Base-by-base conservation (phyloP, 345 rosid species). In the Populus simonii region DNA sequence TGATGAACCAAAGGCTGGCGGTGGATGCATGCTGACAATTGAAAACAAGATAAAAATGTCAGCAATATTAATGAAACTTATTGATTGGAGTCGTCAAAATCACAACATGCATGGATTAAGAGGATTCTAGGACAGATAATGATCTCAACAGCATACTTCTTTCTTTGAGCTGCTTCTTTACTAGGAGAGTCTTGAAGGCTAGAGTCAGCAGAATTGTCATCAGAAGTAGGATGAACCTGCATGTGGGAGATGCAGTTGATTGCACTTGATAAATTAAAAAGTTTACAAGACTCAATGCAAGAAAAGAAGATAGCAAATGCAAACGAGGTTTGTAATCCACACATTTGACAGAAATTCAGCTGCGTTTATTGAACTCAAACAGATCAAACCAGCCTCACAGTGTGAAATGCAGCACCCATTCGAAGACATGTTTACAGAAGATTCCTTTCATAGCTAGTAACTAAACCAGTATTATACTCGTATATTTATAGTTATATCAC, bases 1-100 rank as follows among this genome's bases (percentile, higher is more conserved):
- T 2, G 98, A 95, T 66, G 99, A 95, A 71, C 99, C 97, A 82
- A 95, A 95, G 35, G 99, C 93, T 76, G 99, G 99, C 3, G 98
- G 97, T n/a, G 99, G 98, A 85, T 90, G 99, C 75, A 89, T 79
- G 90, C 97, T 95, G 94, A 72, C 38, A 83, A 84, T 78, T 78
- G 75, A 79, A 86, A 88, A 75, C 72, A 82, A 74, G 29, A 68
- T 22, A 38, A 18, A 35, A 10, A 33, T 75, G 70, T 78, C 78
- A 84, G 76, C 73, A 78, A 75, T 61, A 53, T 72, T 39, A 76
- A 61, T 61, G 69, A 68, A 53, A 73, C 27, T n/a, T 7, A 20
- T n/a, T 35, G 47, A 10, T 10, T 31, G 9, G 59, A 53, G 11
- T 53, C 1, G 10, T 20, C 3, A 20, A 53, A 47, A 20, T 16